Evolutionary conservation across 768 basidiomycete genomes (phyloP).

Genomic region (Roridomyces roridus): DNA sequence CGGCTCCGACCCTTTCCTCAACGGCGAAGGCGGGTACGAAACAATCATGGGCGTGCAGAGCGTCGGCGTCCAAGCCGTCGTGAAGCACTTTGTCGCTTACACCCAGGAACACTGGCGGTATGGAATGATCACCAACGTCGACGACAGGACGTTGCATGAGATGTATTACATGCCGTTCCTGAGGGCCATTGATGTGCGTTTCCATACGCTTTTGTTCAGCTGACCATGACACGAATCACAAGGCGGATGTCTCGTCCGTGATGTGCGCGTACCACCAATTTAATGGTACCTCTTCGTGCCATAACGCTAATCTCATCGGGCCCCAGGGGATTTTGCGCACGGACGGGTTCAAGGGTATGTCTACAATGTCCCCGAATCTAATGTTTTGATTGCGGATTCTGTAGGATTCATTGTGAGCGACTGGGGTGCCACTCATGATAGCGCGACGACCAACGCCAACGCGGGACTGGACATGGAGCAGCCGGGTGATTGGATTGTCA

Average conservation of each 20-base stretch:
- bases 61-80: conserved; percentile 62
- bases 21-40: conserved; percentile 64
- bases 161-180: conserved; percentile 57
- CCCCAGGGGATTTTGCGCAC: conserved; percentile 43
- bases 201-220: background rate
- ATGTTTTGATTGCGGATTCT: background rate
- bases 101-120: conserved; percentile 62
- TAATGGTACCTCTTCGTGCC: conserved; percentile 69
- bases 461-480: conserved; percentile 29
- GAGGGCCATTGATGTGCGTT: conserved; percentile 50
- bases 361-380: background rate
- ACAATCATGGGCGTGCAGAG: conserved; percentile 65
- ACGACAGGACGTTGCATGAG: conserved; percentile 63
- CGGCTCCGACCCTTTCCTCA: conserved; percentile 67
- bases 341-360: conserved; percentile 50
- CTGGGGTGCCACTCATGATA: conserved; percentile 52
- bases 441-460: conserved; percentile 24
- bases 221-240: background rate
- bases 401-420: conserved; percentile 42
- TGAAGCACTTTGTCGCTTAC: conserved; percentile 56
- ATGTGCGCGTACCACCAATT: conserved; percentile 65
- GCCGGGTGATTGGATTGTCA: conserved; percentile 35
- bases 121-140: conserved; percentile 50
- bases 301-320: conserved; percentile 57
- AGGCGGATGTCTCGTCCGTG: conserved; percentile 59